phyloP scores from a whole-genome alignment of 768 basidiomycete species.

The Phanerodontia chrysosporium region DNA sequence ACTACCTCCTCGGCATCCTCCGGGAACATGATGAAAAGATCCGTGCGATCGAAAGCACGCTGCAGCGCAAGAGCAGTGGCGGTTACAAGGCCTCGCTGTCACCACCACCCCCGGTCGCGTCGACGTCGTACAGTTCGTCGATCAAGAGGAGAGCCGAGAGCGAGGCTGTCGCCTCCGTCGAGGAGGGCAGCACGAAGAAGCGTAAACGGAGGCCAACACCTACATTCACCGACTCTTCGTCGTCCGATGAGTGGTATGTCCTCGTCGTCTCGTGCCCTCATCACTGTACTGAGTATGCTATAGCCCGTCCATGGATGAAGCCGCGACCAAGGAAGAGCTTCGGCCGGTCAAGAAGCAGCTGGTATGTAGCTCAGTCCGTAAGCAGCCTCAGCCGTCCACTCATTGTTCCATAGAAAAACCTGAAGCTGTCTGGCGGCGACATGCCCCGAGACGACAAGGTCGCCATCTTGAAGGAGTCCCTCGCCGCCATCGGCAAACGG shows the following conservation, averaged over 20 bases:
- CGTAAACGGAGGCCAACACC: slow-evolving; percentile 94
- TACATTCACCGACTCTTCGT: slow-evolving; percentile 92
- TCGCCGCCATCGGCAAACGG: slow-evolving; percentile 88
- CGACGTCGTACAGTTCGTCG: slow-evolving; percentile 57
- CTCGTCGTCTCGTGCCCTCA: background rate
- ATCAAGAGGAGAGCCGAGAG: slow-evolving; percentile 80
- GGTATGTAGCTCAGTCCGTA: slow-evolving; percentile 39
- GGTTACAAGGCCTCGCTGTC: slow-evolving; percentile 64
- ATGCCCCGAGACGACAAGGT: slow-evolving; percentile 96
- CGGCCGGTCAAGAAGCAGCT: slow-evolving; percentile 96
- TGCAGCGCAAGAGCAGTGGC: slow-evolving; percentile 67
- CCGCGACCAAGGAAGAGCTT: slow-evolving; percentile 87
- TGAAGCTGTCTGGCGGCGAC: slow-evolving; percentile 90
- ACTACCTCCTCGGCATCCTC: slow-evolving; percentile 82
- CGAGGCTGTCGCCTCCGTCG: slow-evolving; percentile 74
- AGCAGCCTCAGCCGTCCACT: background rate
- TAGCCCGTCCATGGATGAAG: slow-evolving; percentile 95
- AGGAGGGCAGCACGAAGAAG: slow-evolving; percentile 62
- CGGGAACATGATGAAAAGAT: slow-evolving; percentile 89
- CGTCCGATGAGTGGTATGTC: slow-evolving; percentile 85
- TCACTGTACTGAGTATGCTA: slow-evolving; percentile 7
- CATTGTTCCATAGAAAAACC: slow-evolving; percentile 65
- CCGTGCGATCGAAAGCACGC: slow-evolving; percentile 80
- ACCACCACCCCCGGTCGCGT: slow-evolving; percentile 70
- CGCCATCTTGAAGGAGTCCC: slow-evolving; percentile 89